phyloP scores from a whole-genome alignment of 148 eudicot species.

The Rhododendron ovatum region DNA sequence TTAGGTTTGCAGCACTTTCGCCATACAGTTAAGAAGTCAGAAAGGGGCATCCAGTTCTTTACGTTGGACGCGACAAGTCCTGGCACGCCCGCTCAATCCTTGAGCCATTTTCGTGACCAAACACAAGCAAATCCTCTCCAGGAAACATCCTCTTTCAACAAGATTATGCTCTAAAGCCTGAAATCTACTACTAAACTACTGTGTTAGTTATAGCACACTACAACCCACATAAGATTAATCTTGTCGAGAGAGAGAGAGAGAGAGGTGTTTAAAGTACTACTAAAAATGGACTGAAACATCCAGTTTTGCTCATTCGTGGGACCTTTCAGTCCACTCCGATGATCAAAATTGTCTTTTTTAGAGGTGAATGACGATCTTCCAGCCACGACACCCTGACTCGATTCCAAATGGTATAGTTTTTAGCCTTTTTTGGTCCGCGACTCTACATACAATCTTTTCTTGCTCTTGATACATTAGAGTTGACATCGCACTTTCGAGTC shows the following conservation, averaged over 20 bases:
- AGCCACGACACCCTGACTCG: neutral
- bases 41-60: too few species aligned
- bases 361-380: neutral
- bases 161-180: neutral
- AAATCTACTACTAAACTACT: neutral
- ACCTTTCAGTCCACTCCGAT: neutral
- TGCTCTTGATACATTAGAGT: neutral
- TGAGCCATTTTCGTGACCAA: too few species aligned
- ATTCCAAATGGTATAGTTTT: neutral
- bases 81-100: too few species aligned
- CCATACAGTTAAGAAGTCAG: too few species aligned
- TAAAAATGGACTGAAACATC: too few species aligned
- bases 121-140: neutral
- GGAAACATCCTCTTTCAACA: neutral
- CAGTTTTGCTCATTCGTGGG: neutral
- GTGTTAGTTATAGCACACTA: neutral
- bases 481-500: neutral
- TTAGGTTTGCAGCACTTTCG: too few species aligned
- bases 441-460: neutral
- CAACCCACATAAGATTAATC: too few species aligned
- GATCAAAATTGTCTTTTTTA: neutral
- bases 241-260: too few species aligned
- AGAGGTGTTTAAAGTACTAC: too few species aligned
- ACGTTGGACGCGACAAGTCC: too few species aligned
- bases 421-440: neutral